Conservation (phyloP, 164 flowering plant genomes). For the Magnolia sinica region DNA sequence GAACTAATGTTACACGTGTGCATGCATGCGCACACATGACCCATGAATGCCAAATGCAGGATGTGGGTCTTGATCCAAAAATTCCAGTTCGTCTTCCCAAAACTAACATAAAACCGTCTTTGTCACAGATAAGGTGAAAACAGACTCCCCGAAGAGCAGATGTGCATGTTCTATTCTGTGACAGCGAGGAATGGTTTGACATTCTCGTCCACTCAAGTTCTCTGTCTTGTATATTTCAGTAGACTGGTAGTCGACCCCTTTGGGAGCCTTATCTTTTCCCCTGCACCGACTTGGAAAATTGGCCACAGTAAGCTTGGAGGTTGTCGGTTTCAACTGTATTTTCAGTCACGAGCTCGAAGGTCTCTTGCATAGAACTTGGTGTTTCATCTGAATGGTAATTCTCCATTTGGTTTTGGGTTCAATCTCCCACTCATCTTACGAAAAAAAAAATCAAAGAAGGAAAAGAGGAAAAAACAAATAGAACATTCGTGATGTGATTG, state of each 20-base stretch:
- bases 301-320: not conserved
- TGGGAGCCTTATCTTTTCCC: not conserved
- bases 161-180: slow-evolving; percentile 52
- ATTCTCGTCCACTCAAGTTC: not conserved
- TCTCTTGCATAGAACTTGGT: not conserved
- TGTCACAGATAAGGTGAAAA: slow-evolving; percentile 31
- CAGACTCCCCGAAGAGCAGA: slow-evolving; percentile 28
- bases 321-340: not conserved
- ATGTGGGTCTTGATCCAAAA: no score
- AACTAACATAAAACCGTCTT: not conserved
- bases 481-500: not conserved
- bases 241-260: not conserved
- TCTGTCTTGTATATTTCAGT: not conserved
- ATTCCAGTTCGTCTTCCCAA: no score
- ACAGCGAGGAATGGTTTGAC: slow-evolving; percentile 7
- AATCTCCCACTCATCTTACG: no score
- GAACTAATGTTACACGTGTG: not conserved
- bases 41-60: no score
- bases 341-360: not conserved
- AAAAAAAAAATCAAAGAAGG: not conserved
- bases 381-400: not conserved
- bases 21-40: no score
- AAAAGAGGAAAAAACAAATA: not conserved
- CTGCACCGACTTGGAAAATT: not conserved
- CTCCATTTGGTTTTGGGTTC: not conserved